Percentiles rank a stretch among this genome's conserved stretches.
Conservation (phyloP, 495 filamentous ascomycete genomes). For the Penicillium argentinense region DNA sequence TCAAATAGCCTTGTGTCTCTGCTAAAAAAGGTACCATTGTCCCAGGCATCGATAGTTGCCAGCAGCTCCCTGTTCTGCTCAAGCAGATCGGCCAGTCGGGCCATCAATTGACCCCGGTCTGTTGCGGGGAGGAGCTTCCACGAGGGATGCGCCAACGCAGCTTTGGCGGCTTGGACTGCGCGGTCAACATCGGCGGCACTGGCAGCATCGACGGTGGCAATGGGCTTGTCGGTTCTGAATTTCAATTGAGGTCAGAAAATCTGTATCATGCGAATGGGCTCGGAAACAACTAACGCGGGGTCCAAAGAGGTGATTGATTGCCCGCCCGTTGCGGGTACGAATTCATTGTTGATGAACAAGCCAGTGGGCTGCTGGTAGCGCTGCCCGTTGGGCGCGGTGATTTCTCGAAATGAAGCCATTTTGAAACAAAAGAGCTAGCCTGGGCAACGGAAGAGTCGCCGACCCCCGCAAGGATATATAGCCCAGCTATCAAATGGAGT, state of each 20-base stretch:
- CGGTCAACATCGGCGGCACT: slow-evolving; percentile 76
- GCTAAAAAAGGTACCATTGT: slow-evolving; percentile 61
- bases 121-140: slow-evolving; percentile 76
- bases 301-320: slow-evolving; percentile 76
- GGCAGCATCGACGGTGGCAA: slow-evolving; percentile 80
- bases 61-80: slow-evolving; percentile 67
- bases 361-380: slow-evolving; percentile 77
- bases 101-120: slow-evolving; percentile 74
- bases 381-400: slow-evolving; percentile 85
- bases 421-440: no score
- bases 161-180: slow-evolving; percentile 79
- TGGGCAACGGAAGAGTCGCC: no score
- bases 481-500: no score
- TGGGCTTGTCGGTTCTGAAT: slow-evolving; percentile 78
- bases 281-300: slow-evolving; percentile 47
- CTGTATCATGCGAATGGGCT: neutral
- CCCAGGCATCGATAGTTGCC: slow-evolving; percentile 92
- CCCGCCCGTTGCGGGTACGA: slow-evolving; percentile 69
- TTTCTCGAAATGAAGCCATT: slow-evolving; percentile 52
- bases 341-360: slow-evolving; percentile 95
- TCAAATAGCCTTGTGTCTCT: neutral
- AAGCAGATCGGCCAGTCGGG: slow-evolving; percentile 70
- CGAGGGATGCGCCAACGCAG: slow-evolving; percentile 71
- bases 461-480: no score
- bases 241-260: slow-evolving; percentile 23